These are phyloP conservation scores for Calonectria hongkongensis DNA, from an alignment of 2,329 filamentous ascomycete genomes.

Conservation along the genomic window DNA sequence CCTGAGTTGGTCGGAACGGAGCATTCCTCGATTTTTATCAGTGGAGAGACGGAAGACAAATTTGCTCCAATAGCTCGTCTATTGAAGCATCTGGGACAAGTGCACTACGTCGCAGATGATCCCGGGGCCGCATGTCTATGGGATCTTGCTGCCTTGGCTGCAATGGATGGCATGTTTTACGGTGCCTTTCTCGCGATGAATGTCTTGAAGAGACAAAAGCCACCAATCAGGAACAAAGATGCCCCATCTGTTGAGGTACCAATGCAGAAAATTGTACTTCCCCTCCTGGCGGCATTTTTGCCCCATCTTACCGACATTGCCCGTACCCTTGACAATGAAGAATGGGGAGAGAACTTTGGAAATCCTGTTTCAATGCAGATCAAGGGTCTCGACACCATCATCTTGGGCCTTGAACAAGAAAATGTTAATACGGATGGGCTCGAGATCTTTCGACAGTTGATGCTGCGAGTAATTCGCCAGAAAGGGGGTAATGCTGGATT, in stretches of 20 bases:
- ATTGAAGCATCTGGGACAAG: background rate
- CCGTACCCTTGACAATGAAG: background rate
- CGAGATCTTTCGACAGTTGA: constrained; percentile 5
- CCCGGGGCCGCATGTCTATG: background rate
- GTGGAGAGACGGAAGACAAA: background rate
- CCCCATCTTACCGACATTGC: constrained; percentile 10
- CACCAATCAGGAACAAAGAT: background rate
- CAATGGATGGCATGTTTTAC: constrained; percentile 21
- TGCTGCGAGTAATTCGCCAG: constrained; percentile 7
- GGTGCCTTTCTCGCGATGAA: constrained; percentile 4
- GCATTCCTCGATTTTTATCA: constrained; percentile 2
- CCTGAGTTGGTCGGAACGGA: constrained; percentile 2
- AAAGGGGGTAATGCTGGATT: constrained; percentile 4
- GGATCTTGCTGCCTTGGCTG: constrained; percentile 6
- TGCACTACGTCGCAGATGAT: background rate
- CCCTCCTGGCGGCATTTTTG: constrained; percentile 9
- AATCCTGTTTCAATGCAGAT: constrained; percentile 11
- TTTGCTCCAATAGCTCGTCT: background rate
- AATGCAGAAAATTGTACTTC: background rate
- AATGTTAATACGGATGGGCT: constrained; percentile 10
- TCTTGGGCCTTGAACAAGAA: background rate
- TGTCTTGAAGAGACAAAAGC: constrained; percentile 10
- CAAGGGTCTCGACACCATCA: constrained; percentile 10
- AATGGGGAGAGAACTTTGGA: background rate
- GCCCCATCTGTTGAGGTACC: background rate